These are phyloP conservation scores for Populus hybrid DNA, from an alignment of 441 rosid genomes.

Conservation along the genomic window DNA sequence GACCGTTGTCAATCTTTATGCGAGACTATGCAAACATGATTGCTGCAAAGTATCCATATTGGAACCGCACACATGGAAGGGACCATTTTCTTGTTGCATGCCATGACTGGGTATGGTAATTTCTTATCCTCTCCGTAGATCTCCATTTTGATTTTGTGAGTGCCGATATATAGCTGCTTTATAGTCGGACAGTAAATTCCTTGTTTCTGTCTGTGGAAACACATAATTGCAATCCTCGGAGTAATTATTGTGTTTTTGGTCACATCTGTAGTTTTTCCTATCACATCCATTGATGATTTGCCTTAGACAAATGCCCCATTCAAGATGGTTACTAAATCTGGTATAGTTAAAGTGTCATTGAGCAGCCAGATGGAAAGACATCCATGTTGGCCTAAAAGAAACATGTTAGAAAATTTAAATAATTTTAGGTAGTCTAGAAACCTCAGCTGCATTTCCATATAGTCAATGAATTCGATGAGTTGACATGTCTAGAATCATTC, in stretches of 20 bases:
- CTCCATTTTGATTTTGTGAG: conserved; percentile 2
- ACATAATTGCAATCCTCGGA: background rate
- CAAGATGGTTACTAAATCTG: background rate
- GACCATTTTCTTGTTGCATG: conserved; percentile 94
- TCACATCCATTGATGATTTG: background rate
- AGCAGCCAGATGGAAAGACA: background rate
- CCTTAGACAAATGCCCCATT: background rate
- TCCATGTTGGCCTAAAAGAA: background rate
- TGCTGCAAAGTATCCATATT: conserved; percentile 69
- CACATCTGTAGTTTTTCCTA: background rate
- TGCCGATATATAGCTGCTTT: background rate
- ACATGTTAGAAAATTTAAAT: background rate
- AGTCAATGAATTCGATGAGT: background rate
- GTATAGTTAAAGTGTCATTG: background rate
- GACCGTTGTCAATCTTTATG: conserved; percentile 51
- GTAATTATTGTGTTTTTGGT: background rate
- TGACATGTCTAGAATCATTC: background rate
- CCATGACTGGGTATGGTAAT: conserved; percentile 75
- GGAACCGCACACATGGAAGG: conserved; percentile 83
- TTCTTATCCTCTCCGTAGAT: background rate
- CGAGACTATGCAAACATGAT: conserved; percentile 62
- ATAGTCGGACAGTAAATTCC: background rate
- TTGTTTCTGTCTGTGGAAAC: background rate
- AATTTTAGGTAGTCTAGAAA: background rate
- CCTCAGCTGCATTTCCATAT: background rate